phyloP scores from a whole-genome alignment of 1,284 basidiomycete species.

The Cystobasidium sp. region DNA sequence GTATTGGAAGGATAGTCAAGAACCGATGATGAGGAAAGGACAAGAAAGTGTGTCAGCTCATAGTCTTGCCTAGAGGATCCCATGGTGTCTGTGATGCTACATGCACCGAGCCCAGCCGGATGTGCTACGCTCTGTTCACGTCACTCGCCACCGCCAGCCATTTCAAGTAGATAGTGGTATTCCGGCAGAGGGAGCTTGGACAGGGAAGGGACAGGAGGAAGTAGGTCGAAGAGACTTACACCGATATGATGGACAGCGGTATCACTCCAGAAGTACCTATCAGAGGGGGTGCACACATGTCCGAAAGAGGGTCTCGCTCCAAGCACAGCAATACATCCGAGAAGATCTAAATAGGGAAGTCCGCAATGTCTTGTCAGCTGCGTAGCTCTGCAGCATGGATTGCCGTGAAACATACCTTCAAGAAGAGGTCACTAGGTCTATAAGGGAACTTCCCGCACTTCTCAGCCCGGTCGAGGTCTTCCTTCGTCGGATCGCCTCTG shows the following conservation, averaged over 20 bases:
- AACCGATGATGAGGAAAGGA: too few species aligned
- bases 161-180: not conserved
- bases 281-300: constrained; percentile 63
- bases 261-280: constrained; percentile 64
- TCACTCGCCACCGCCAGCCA: too few species aligned
- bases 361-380: not conserved
- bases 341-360: constrained; percentile 60
- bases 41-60: too few species aligned
- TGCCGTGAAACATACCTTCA: constrained; percentile 56
- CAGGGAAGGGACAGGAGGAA: not conserved
- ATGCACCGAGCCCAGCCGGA: too few species aligned
- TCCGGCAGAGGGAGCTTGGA: not conserved
- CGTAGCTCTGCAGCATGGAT: not conserved
- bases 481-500: constrained; percentile 48
- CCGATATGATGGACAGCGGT: constrained; percentile 62
- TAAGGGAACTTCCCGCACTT: constrained; percentile 59
- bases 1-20: too few species aligned
- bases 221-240: constrained; percentile 52
- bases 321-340: constrained; percentile 63
- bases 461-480: constrained; percentile 59
- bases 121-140: too few species aligned
- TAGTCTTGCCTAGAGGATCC: too few species aligned
- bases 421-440: constrained; percentile 60
- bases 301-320: constrained; percentile 62
- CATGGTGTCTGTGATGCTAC: too few species aligned